These are phyloP conservation scores for Eutypa lata DNA, from an alignment of 2,329 filamentous ascomycete species.

Conservation along the genomic window DNA sequence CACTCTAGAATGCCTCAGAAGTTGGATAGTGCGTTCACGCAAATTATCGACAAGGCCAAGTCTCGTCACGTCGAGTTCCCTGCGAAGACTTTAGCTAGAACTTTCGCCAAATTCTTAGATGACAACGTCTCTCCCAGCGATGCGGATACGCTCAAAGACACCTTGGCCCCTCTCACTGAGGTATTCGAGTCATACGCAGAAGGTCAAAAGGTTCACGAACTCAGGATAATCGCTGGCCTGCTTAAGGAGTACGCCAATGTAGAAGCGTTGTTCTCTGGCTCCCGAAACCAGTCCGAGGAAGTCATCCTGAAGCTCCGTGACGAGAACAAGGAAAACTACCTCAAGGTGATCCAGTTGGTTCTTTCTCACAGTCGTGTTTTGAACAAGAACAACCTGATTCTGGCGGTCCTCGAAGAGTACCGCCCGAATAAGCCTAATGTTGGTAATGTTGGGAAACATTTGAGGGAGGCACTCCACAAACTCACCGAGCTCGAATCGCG, in stretches of 20 bases:
- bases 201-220: constrained; percentile 87
- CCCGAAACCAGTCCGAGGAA: constrained; percentile 84
- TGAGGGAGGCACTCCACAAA: constrained; percentile 77
- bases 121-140: constrained; percentile 76
- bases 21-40: constrained; percentile 76
- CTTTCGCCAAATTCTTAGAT: constrained; percentile 82
- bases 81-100: constrained; percentile 80
- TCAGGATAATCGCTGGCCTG: constrained; percentile 74
- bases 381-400: constrained; percentile 88
- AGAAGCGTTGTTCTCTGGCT: constrained; percentile 83
- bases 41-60: constrained; percentile 82
- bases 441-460: constrained; percentile 83
- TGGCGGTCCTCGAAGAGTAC: constrained; percentile 92
- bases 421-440: constrained; percentile 89
- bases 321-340: constrained; percentile 89
- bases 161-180: constrained; percentile 71
- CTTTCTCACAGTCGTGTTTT: constrained; percentile 90
- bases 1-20: constrained; percentile 96
- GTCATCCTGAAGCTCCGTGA: constrained; percentile 92
- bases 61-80: constrained; percentile 83
- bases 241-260: constrained; percentile 78
- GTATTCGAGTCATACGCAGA: constrained; percentile 81
- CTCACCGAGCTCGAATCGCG: constrained; percentile 87
- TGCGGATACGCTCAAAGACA: constrained; percentile 67
- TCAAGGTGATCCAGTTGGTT: constrained; percentile 80